phyloP scores from a whole-genome alignment of 2,329 filamentous ascomycete genomes.

The Sordariomycetes sp. region DNA sequence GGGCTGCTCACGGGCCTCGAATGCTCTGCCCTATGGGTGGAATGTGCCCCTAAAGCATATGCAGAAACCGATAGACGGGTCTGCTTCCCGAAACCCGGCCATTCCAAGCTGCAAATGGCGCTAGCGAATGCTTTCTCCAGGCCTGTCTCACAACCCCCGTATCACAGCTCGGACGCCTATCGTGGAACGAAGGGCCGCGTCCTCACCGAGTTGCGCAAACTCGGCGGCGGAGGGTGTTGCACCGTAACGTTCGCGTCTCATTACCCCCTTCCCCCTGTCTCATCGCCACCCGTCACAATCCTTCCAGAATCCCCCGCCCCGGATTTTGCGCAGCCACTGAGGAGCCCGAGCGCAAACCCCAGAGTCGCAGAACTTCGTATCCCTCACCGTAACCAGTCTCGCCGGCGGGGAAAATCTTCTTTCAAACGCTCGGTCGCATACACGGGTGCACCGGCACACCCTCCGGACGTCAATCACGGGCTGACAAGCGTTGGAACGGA shows the following conservation, averaged over 20 bases:
- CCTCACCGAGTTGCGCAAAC: too few species aligned
- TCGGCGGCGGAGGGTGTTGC: background rate
- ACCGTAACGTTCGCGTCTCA: background rate
- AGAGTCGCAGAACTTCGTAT: background rate
- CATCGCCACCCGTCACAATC: background rate
- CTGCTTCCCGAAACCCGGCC: background rate
- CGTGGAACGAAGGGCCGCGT: too few species aligned
- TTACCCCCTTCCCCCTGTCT: background rate
- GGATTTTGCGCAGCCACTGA: background rate
- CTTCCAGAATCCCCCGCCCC: background rate
- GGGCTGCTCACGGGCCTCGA: too few species aligned
- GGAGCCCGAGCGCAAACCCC: background rate
- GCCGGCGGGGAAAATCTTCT: background rate
- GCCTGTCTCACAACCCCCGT: background rate
- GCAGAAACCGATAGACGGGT: background rate
- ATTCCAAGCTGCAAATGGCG: background rate
- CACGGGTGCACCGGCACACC: background rate
- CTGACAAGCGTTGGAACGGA: background rate
- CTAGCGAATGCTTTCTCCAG: background rate
- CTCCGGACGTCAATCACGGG: background rate
- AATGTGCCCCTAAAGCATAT: too few species aligned
- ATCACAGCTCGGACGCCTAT: too few species aligned
- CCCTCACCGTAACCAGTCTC: background rate
- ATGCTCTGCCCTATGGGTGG: too few species aligned
- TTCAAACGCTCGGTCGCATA: background rate